Base-by-base conservation (phyloP, 805 yeast genomes). In the Kodamaea neixiangensis region DNA sequence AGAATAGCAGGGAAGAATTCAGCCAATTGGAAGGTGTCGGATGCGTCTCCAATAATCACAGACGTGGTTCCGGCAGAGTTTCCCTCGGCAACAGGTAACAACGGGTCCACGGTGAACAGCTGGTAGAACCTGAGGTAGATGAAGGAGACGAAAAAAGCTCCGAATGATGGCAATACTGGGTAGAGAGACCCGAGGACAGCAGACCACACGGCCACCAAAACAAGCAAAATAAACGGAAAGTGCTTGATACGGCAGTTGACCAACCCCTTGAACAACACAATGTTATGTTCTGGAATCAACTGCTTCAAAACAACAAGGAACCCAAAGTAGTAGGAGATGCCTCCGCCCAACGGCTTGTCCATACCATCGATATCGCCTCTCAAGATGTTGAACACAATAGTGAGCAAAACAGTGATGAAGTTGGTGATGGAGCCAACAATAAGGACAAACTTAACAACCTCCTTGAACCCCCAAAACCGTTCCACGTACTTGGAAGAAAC, bases 21-120 rank as follows among this genome's bases (percentile, higher is more conserved):
- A 29, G 85, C 84, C 54, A 92, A 76, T 49, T 88, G 83, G 73
- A 92, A 92, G 1, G 93, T 87, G 58, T 92, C 97, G 0, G 94
- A 85, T 0, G 97, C 96, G 66, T 91, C 97, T 35, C 97, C 97
- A 21, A 79, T 67, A 9, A 84, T 69, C 19, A 75, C 63, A 17
- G 63, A 47, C 33, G 62, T 57, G 46, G 53, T 52, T 55, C 57
- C 53, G 49, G 63, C 57, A 3, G 64, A 29, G 10, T 56, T 53
- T 20, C 61, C 65, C n/a, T 64, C 66, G 7, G 75, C 65, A 22
- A 72, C 59, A 11, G 87, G 85, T 53, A 85, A 69, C n/a, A 75
- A 64, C 41, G 82, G 84, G 49, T 81, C 86, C 18, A 72, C 65
- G n/a, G 73, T 68, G 43, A 80, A 76, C 13, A 78, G 62, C 61